phyloP scores from a whole-genome alignment of 352 stramenopile genomes.

The Globisporangium perplexum region DNA sequence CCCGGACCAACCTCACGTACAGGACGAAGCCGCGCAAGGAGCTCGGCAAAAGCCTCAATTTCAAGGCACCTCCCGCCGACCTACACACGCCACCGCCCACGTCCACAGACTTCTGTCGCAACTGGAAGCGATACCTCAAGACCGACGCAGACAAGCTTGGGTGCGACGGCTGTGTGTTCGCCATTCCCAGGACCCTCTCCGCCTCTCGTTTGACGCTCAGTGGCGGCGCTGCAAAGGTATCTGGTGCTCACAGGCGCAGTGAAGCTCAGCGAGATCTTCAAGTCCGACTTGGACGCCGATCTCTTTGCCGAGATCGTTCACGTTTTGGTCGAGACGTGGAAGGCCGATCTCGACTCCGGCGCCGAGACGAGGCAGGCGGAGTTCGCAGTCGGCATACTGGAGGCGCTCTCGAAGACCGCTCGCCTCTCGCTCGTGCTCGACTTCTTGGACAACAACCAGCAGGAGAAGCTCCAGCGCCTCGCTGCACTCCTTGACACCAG shows the following conservation, averaged over 20 bases:
- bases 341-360: constrained; percentile 1
- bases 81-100: constrained; percentile 30
- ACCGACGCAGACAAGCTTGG: constrained; percentile 46
- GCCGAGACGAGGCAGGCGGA: constrained; percentile 9
- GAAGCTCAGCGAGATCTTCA: constrained; percentile 49
- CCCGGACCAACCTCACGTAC: constrained; percentile 64
- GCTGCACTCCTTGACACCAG: constrained; percentile 16
- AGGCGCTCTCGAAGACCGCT: constrained; percentile 33
- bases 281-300: constrained; percentile 64
- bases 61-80: constrained; percentile 16
- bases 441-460: constrained; percentile 71
- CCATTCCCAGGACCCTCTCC: no score
- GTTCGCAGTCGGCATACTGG: constrained; percentile 35
- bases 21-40: constrained; percentile 33
- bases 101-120: constrained; percentile 58
- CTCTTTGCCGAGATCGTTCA: constrained; percentile 62
- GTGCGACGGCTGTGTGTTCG: constrained; percentile 10
- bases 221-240: constrained; percentile 27
- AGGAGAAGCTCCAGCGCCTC: constrained; percentile 32
- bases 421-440: constrained; percentile 59
- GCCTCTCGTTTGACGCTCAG: neutral
- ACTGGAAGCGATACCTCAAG: constrained; percentile 63
- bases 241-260: constrained; percentile 44
- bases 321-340: constrained; percentile 32
- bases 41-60: constrained; percentile 16